These are phyloP conservation scores for Cercophora sp. DNA, from an alignment of 495 filamentous ascomycete species.

Conservation along the genomic window DNA sequence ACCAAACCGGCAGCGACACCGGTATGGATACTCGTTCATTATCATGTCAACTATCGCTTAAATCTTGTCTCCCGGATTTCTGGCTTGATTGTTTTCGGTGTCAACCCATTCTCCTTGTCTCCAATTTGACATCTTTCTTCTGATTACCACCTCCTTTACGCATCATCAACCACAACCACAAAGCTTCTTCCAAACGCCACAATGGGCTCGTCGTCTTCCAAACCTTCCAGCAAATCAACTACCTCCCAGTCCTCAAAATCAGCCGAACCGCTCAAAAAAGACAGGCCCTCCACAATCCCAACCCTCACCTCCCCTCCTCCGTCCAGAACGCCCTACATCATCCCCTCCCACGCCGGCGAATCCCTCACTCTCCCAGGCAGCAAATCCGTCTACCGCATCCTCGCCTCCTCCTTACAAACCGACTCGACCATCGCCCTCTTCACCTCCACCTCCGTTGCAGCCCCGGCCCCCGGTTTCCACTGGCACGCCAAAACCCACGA, in stretches of 20 bases:
- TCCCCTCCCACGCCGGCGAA: slow-evolving; percentile 7
- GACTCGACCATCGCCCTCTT: slow-evolving; percentile 44
- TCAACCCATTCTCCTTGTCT: too few relatives aligned
- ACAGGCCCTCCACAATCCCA: slow-evolving; percentile 4
- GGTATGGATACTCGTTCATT: too few relatives aligned
- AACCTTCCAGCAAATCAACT: too few relatives aligned
- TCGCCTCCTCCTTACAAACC: slow-evolving; percentile 45
- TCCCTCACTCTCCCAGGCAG: slow-evolving; percentile 6
- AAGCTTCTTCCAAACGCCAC: too few relatives aligned
- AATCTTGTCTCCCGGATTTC: too few relatives aligned
- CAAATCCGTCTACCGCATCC: slow-evolving; percentile 27
- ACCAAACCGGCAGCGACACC: neutral
- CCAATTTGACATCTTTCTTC: too few relatives aligned
- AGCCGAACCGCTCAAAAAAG: neutral
- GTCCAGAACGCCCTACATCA: slow-evolving; percentile 1
- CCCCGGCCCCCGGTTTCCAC: slow-evolving; percentile 43
- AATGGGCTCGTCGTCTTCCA: too few relatives aligned
- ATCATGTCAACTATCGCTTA: too few relatives aligned
- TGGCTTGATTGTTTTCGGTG: too few relatives aligned
- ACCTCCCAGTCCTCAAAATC: neutral
- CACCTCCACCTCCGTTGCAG: slow-evolving; percentile 39
- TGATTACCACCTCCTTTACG: too few relatives aligned
- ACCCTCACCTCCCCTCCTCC: neutral
- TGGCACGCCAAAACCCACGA: slow-evolving; percentile 48
- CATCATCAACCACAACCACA: too few relatives aligned